Base-by-base conservation (phyloP, 225 moss, liverwort and hornwort genomes). In the Rhytidiadelphus loreus region DNA sequence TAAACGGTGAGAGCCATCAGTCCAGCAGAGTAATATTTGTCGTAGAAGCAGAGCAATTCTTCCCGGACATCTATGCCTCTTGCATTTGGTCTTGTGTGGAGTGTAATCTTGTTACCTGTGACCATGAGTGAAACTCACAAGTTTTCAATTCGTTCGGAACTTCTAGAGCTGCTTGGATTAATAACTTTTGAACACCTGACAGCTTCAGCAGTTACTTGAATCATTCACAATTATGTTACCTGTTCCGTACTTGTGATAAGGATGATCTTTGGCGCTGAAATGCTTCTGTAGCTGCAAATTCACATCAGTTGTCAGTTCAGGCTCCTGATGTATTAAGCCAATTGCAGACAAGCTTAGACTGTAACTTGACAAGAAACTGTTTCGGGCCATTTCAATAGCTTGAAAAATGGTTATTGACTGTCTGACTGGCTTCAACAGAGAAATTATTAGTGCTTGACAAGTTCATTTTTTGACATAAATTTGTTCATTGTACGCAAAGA, bases 241-340 rank as follows among this genome's bases (percentile, higher is more conserved):
- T 91, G 98, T 95, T 90, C 95, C 96, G 92, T 93, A 98, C 92
- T 95, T 98, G 93, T 97, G 95, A 95, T 95, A 98, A 48, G 98
- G 98, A 93, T 98, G 98, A 84, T 94, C 93, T 89, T 96, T 93
- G 50, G 93, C 94, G 61, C 96, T 96, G 83, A 98, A 88, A 80
- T 95, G 95, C 91, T 95, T 96, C 86, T 97, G 93, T 50, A 98
- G 90, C 97, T 98, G 96, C 92, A 89, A 60, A 85, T 79, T 41
- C 60, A 61, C 44, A 57, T 58, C 59, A 86, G n/a, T 22, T 60
- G 80, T 29, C 17, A 44, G 13, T 61, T 84, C 74, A 86, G 68
- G 41, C 73, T 86, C 61, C 85, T 50, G 41, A 63, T 76, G 35
- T 5, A 61, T 28, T 33, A 43, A 46, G 44, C 46, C 12, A 39